Conservation (phyloP, 331 rosid genomes). For the Erythrophleum ivorense region DNA sequence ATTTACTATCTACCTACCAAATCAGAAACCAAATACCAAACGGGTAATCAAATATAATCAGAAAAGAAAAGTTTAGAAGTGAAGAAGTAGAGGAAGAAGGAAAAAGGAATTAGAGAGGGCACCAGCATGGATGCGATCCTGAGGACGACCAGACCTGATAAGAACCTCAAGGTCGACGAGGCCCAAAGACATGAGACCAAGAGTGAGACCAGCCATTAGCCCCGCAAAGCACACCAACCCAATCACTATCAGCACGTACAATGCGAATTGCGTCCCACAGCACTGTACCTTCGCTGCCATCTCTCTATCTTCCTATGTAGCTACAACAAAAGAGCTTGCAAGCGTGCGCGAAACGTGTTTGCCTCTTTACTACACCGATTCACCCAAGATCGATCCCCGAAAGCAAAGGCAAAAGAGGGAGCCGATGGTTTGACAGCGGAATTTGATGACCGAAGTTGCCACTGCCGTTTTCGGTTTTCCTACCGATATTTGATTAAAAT, state of each 20-base stretch:
- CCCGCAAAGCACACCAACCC: constrained; percentile 92
- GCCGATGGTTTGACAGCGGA: not conserved
- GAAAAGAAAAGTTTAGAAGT: not conserved
- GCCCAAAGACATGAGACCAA: constrained; percentile 96
- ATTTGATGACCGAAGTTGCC: not conserved
- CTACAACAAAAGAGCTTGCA: not conserved
- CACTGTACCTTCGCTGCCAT: constrained; percentile 73
- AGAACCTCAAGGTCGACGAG: constrained; percentile 98
- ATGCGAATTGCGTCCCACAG: constrained; percentile 67
- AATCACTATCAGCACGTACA: constrained; percentile 54
- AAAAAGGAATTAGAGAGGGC: not conserved
- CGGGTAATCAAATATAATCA: not conserved
- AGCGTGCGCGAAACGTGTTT: not conserved
- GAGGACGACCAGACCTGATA: constrained; percentile 92
- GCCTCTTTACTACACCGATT: not conserved
- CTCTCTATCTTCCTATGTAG: constrained; percentile 6
- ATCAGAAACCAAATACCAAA: not conserved
- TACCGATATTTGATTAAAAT: not conserved
- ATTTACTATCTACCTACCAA: not conserved
- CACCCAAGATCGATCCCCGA: not conserved
- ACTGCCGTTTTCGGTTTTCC: constrained; percentile 3
- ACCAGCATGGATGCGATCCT: constrained; percentile 91
- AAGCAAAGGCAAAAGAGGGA: not conserved
- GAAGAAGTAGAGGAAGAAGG: not conserved
- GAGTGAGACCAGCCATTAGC: constrained; percentile 94